These are phyloP conservation scores for Nannochloris sp. DNA, from an alignment of 139 green algal genomes.

Conservation along the genomic window DNA sequence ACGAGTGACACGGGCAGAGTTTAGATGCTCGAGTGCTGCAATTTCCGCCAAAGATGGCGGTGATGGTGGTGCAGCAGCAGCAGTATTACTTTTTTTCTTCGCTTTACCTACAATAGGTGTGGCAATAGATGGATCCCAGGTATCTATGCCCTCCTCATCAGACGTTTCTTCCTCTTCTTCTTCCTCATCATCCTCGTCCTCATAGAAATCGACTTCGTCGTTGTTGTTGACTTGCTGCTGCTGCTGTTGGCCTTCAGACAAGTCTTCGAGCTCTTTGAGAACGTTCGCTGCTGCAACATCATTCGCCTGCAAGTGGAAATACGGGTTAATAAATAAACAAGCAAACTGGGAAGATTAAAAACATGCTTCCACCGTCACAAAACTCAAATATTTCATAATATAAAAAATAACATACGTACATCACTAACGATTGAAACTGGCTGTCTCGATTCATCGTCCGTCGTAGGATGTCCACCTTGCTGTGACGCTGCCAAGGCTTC, in stretches of 20 bases:
- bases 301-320: neutral
- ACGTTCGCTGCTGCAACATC: no score
- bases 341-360: no score
- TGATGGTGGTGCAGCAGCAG: neutral
- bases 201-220: conserved; percentile 4
- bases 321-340: no score
- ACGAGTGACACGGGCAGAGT: conserved; percentile 28
- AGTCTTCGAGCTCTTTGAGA: neutral
- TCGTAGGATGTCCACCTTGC: neutral
- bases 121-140: conserved; percentile 38
- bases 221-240: neutral
- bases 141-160: conserved; percentile 16
- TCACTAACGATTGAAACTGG: neutral
- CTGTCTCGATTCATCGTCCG: neutral
- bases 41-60: conserved; percentile 10
- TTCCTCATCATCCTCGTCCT: conserved; percentile 26
- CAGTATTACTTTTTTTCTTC: neutral
- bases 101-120: conserved; percentile 22
- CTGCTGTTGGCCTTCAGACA: neutral
- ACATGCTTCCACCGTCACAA: neutral
- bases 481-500: neutral
- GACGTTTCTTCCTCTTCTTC: conserved; percentile 16
- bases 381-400: neutral
- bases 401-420: neutral
- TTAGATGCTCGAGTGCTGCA: neutral